phyloP scores from a whole-genome alignment of 805 yeast species.

The Tetrapisispora phaffii region DNA sequence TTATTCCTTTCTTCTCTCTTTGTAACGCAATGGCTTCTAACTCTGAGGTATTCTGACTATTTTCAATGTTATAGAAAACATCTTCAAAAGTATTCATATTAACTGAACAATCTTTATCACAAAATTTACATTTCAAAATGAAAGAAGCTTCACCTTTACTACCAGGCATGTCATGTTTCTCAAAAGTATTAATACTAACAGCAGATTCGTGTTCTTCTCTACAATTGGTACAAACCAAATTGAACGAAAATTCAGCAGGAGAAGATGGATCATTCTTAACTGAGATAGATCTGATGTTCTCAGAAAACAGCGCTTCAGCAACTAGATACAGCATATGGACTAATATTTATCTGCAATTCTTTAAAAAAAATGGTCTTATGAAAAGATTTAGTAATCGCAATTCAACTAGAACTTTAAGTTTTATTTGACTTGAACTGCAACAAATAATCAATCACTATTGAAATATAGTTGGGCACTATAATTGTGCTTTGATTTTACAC shows the following conservation, averaged over 20 bases:
- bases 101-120: constrained; percentile 33
- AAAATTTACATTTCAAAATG: constrained; percentile 62
- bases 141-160: constrained; percentile 80
- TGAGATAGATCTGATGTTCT: constrained; percentile 44
- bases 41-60: constrained; percentile 6
- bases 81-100: constrained; percentile 19
- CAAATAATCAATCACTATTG: too few relatives aligned
- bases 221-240: constrained; percentile 67
- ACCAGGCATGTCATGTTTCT: constrained; percentile 52
- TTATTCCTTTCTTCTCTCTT: constrained; percentile 25
- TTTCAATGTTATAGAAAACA: constrained; percentile 16
- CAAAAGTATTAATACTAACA: constrained; percentile 58
- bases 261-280: constrained; percentile 49
- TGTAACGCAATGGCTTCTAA: constrained; percentile 11
- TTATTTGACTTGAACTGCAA: too few relatives aligned
- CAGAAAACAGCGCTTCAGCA: constrained; percentile 23
- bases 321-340: constrained; percentile 21
- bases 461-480: too few relatives aligned
- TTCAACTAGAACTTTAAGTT: too few relatives aligned
- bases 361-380: too few relatives aligned
- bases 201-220: constrained; percentile 67
- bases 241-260: constrained; percentile 71
- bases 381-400: too few relatives aligned
- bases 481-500: too few relatives aligned
- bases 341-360: too few relatives aligned